Evolutionary conservation across 129 eudicot genomes (phyloP), one percentile per base, ranked within the genome.

Genomic region (Erigeron canadensis): DNA sequence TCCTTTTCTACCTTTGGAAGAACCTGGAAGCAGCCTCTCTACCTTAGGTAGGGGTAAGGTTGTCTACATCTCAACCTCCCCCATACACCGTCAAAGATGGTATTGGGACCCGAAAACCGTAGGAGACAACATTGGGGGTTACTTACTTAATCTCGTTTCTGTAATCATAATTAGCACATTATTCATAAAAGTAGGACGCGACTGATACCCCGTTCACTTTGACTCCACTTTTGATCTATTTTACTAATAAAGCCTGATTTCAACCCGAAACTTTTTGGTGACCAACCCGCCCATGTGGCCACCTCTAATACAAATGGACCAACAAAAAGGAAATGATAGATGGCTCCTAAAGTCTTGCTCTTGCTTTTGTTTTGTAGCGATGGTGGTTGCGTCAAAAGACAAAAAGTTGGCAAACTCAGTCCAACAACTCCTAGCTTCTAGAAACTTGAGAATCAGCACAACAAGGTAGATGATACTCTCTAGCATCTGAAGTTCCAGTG

Each of bases 361-460:
- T 11, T 77, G 74, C 60, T 64, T 59, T 48, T 21, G 47, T 69
- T 59, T 48, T 21, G 54, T 69, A 93, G 98, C 98, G 22, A 89
- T 93, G 98, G 98, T 93, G 74, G 98, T 93, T 48, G 98, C 98
- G 17, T 93, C 98, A 23, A 93, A 87, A 68, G 98, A 93, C 88
- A 87, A 87, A 66, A 87, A 89, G 68, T 60, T 93, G 80, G 96
- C 96, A 78, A 80, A 83, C 71, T 75, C 91, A 42, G 98, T 89
- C 53, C 98, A 93, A 79, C 96, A 93, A 80, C 98, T 93, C 73
- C 91, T 93, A 68, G 95, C 96, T 78, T 89, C 96, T 78, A 84
- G 66, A 81, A 87, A 74, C 75, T 63, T 93, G 81, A 89, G 98
- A 79, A 89, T 93, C 70, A 93, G 66, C 83, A 93, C 91, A 63